Percentiles rank a stretch among this genome's conserved stretches.
phyloP scores from a whole-genome alignment of 2,329 filamentous ascomycete species.

The Beauveria rudraprayagi region DNA sequence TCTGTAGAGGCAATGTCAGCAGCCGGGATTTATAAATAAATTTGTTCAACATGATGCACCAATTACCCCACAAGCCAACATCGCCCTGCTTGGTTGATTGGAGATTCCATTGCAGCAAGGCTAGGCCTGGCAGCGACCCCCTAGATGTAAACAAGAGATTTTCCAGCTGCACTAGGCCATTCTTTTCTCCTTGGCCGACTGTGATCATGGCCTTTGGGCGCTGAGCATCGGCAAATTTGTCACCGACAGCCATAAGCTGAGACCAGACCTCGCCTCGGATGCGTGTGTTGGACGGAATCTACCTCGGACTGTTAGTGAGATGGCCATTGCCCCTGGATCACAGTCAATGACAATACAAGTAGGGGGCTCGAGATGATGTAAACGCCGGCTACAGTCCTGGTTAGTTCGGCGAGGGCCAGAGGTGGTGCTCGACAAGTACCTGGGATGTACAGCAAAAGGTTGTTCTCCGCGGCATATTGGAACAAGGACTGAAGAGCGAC shows the following conservation, averaged over 20 bases:
- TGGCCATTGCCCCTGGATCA: not conserved
- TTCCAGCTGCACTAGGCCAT: not conserved
- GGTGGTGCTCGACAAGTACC: not conserved
- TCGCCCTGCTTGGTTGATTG: not conserved
- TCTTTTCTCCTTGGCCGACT: not conserved
- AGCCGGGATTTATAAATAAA: not conserved
- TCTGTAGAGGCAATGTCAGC: not conserved
- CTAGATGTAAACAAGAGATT: not conserved
- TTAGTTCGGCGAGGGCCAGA: not conserved
- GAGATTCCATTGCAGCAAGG: not conserved
- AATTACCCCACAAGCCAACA: not conserved
- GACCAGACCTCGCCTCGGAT: constrained; percentile 1
- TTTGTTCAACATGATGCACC: no score
- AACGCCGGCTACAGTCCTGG: not conserved
- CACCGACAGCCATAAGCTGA: not conserved
- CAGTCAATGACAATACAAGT: not conserved
- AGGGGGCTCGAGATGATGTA: not conserved
- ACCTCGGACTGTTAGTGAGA: no score
- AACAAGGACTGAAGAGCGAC: not conserved
- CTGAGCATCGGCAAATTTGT: not conserved
- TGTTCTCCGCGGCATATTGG: not conserved
- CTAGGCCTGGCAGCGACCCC: not conserved
- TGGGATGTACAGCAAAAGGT: not conserved
- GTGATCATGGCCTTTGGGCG: not conserved
- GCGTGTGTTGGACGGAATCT: not conserved